Base-by-base conservation (phyloP, 1,284 basidiomycete species). In the Cryptococcus floricola region DNA sequence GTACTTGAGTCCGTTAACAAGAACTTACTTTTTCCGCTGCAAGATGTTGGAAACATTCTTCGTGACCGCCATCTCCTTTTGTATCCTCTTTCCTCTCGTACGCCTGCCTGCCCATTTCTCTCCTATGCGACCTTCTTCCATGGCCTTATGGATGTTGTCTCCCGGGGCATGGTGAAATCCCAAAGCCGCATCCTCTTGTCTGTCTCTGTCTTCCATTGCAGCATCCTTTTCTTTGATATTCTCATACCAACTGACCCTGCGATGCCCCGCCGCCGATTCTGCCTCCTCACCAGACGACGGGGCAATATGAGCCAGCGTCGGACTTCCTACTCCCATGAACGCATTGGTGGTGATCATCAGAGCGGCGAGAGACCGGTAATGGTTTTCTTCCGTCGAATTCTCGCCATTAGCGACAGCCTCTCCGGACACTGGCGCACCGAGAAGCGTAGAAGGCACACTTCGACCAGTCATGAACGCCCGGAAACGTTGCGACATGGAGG, bases 41-140 rank as follows among this genome's bases (percentile, higher is more conserved):
- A 69, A 45, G 45, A 67, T 59, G 50, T 56, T 62, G 16, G 67
- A 58, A n/a, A 67, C 61, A 56, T 69, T 61, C 50, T 61, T 61
- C 6, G 67, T 67, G 39, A 69, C 67, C 8, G 61, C 61, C 47
- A 69, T 61, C 53, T 67, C 64, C 54, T 53, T 62, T 54, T 69
- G 67, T 38, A 54, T 54, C 19, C 67, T 39, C 48, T 65, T 67
- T 8, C 67, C 67, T 39, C 67, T 49, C 28, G 58, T 34, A 31
- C 52, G 44, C 42, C 48, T 54, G 41, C 43, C 48, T 27, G 43
- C 50, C 38, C 43, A n/a, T 34, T 46, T 48, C 8, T 39, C 47
- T 13, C 43, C 4, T 16, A 47, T 52, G 38, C 54, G n/a, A 1
- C 52, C 62, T 43, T 57, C 57, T 31, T 59, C 57, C 48, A 62